Percentiles rank a stretch among this genome's conserved stretches.
These are phyloP conservation scores for Saussurea involucrata DNA, from an alignment of 129 eudicot genomes.

Conservation along the genomic window DNA sequence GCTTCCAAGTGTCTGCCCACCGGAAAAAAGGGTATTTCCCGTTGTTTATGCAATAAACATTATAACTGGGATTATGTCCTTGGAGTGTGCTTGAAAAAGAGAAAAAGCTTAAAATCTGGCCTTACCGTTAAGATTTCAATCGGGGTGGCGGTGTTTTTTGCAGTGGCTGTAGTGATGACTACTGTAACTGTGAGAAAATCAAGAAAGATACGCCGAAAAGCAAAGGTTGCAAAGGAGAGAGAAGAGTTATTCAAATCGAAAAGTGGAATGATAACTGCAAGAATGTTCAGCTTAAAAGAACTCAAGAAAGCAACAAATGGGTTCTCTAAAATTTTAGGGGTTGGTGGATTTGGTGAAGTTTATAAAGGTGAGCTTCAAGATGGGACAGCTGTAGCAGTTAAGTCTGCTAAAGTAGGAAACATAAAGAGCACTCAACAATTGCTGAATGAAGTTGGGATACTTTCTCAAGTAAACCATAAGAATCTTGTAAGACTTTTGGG, in stretches of 20 bases:
- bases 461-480: slow-evolving; percentile 52
- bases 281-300: slow-evolving; percentile 49
- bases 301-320: slow-evolving; percentile 46
- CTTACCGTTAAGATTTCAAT: slow-evolving; percentile 34
- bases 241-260: slow-evolving; percentile 47
- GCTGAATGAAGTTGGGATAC: slow-evolving; percentile 52
- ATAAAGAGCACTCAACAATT: slow-evolving; percentile 50
- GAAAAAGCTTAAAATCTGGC: slow-evolving; percentile 14
- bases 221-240: slow-evolving; percentile 45
- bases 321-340: slow-evolving; percentile 40
- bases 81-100: slow-evolving; percentile 40
- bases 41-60: slow-evolving; percentile 43
- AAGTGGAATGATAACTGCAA: slow-evolving; percentile 44
- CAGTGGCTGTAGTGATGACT: slow-evolving; percentile 28
- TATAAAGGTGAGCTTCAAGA: slow-evolving; percentile 48
- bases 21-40: slow-evolving; percentile 27
- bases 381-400: slow-evolving; percentile 46
- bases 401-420: slow-evolving; percentile 50
- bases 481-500: slow-evolving; percentile 51
- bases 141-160: slow-evolving; percentile 31
- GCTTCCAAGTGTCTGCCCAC: slow-evolving; percentile 49
- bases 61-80: slow-evolving; percentile 46
- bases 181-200: slow-evolving; percentile 26
- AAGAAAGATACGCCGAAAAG: slow-evolving; percentile 19
- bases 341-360: slow-evolving; percentile 57